Evolutionary conservation across 2,329 filamentous ascomycete species (phyloP).

Genomic region (Xylaria sp.): DNA sequence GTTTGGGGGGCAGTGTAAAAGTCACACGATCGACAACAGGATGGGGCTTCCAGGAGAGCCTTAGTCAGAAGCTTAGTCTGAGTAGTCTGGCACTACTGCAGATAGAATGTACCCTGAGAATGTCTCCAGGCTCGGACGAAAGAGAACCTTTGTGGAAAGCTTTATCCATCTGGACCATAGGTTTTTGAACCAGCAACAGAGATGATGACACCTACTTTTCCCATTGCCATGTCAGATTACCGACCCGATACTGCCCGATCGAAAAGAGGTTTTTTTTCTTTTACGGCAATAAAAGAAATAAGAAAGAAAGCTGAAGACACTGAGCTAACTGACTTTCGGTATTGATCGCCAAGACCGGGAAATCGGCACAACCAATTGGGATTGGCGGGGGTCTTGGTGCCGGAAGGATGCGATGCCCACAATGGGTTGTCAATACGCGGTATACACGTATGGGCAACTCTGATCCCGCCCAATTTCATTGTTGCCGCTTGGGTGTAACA

Average conservation of each 20-base stretch:
- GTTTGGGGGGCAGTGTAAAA: slow-evolving; percentile 26
- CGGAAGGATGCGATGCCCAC: not conserved
- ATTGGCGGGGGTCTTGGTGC: not conserved
- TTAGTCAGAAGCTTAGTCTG: not conserved
- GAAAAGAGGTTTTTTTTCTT: not conserved
- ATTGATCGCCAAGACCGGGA: not conserved
- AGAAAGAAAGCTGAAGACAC: not conserved
- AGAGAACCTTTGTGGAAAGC: not conserved
- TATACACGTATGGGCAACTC: no score
- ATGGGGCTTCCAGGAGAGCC: not conserved
- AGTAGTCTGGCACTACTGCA: no score
- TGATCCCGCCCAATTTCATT: no score
- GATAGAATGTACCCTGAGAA: not conserved
- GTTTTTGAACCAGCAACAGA: no score
- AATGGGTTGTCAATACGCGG: no score
- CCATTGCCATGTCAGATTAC: not conserved
- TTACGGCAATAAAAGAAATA: not conserved
- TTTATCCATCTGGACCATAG: not conserved
- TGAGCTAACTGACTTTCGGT: not conserved
- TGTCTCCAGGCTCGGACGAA: not conserved
- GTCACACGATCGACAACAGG: slow-evolving; percentile 17
- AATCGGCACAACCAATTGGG: slow-evolving; percentile 1
- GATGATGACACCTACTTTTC: not conserved
- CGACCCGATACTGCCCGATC: not conserved
- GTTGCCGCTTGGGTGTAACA: not conserved